Percentiles rank a stretch among this genome's conserved stretches.
Conservation (phyloP, 2,329 filamentous ascomycete species). For the Fusarium subglutinans region DNA sequence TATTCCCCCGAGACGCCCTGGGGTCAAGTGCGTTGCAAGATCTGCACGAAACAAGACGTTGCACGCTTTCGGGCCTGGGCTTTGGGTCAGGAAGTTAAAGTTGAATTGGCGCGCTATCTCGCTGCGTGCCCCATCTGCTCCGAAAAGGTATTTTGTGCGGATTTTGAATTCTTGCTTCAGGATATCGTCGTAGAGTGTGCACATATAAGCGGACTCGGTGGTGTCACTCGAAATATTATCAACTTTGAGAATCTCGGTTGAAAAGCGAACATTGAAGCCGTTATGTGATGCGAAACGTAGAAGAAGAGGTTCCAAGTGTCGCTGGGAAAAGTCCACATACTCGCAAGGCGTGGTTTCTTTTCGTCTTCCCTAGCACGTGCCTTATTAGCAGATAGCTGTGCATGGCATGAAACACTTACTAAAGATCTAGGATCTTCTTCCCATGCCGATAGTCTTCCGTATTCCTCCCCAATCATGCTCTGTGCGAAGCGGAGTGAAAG, state of each 20-base stretch:
- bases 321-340: not conserved
- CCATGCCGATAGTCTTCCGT: not conserved
- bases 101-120: not conserved
- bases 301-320: not conserved
- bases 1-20: fast-evolving
- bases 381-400: fast-evolving
- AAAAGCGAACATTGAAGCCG: not conserved
- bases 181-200: not conserved
- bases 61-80: not conserved
- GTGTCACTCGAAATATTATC: fast-evolving
- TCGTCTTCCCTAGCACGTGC: fast-evolving
- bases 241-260: fast-evolving
- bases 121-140: not conserved
- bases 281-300: not conserved
- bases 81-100: not conserved
- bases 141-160: not conserved
- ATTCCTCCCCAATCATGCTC: not conserved
- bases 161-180: not conserved
- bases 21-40: fast-evolving
- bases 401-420: fast-evolving
- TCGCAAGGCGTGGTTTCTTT: not conserved
- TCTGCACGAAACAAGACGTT: not conserved
- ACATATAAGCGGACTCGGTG: fast-evolving
- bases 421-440: fast-evolving
- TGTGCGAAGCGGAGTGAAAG: not conserved